Percentiles rank a stretch among this genome's conserved stretches.
Conservation (phyloP, 2,329 filamentous ascomycete species). For the Colletotrichum lini region DNA sequence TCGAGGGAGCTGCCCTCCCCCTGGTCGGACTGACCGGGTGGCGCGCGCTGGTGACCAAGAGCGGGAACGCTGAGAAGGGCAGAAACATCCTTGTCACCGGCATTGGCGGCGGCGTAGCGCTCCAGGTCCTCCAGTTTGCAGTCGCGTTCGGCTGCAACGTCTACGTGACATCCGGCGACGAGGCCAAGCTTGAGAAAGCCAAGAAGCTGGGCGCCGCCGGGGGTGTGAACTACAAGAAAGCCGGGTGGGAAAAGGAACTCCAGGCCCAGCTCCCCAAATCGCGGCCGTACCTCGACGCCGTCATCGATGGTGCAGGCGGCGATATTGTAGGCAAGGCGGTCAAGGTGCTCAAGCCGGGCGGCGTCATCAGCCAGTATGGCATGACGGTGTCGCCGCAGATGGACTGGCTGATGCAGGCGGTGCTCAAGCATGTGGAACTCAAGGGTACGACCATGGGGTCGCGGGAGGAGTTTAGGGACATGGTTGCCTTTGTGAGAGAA, state of each 20-base stretch:
- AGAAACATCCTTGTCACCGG: slow-evolving; percentile 89
- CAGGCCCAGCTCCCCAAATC: slow-evolving; percentile 72
- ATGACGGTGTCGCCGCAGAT: slow-evolving; percentile 92
- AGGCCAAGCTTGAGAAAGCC: slow-evolving; percentile 83
- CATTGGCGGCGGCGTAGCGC: slow-evolving; percentile 91
- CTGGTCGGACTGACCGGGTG: slow-evolving; percentile 90
- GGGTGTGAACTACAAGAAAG: slow-evolving; percentile 85
- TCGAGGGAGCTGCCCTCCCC: slow-evolving; percentile 87
- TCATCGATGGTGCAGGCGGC: slow-evolving; percentile 92
- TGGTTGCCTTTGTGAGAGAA: slow-evolving; percentile 85
- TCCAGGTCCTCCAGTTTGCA: slow-evolving; percentile 86
- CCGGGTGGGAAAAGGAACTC: slow-evolving; percentile 86
- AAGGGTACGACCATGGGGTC: slow-evolving; percentile 93
- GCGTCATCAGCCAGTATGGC: slow-evolving; percentile 88
- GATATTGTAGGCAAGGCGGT: slow-evolving; percentile 80
- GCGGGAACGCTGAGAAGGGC: slow-evolving; percentile 72
- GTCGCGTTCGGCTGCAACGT: slow-evolving; percentile 81
- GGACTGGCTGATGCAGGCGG: slow-evolving; percentile 87
- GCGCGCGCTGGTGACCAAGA: slow-evolving; percentile 88
- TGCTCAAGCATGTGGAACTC: slow-evolving; percentile 90
- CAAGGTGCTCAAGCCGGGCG: slow-evolving; percentile 83
- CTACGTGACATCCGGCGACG: slow-evolving; percentile 84
- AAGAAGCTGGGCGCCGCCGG: slow-evolving; percentile 80
- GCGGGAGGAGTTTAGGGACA: slow-evolving; percentile 88
- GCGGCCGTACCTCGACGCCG: slow-evolving; percentile 81